Conservation (phyloP, 257 asterid species). For the Lithospermum erythrorhizon region DNA sequence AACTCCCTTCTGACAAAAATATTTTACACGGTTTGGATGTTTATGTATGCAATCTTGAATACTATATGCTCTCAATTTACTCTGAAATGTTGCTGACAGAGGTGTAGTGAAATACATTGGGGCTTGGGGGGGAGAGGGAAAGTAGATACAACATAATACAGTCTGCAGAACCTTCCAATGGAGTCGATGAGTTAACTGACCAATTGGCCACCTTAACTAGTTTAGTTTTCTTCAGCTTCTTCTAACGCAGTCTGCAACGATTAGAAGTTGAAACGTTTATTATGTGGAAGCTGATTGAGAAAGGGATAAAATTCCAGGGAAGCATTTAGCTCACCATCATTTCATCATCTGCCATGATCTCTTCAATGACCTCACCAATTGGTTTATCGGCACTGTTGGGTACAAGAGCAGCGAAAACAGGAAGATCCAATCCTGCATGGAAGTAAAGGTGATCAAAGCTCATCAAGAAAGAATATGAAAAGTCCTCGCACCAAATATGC, state of each 20-base stretch:
- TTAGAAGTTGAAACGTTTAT: background rate
- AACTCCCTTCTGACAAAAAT: too few relatives aligned
- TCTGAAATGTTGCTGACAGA: too few relatives aligned
- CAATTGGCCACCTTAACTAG: background rate
- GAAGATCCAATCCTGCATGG: conserved; percentile 51
- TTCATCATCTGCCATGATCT: conserved; percentile 92
- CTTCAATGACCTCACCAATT: conserved; percentile 65
- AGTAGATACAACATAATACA: too few relatives aligned
- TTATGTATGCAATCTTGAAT: too few relatives aligned
- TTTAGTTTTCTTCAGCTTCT: background rate
- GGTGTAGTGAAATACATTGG: too few relatives aligned
- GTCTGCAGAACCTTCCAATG: background rate
- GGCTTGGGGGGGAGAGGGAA: too few relatives aligned
- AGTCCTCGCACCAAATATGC: background rate
- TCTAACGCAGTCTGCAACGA: background rate
- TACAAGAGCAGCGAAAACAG: conserved; percentile 79
- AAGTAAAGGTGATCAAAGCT: background rate
- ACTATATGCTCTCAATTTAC: too few relatives aligned
- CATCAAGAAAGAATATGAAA: background rate
- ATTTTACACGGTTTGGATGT: too few relatives aligned
- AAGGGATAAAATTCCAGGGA: background rate
- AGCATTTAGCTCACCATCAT: conserved; percentile 39
- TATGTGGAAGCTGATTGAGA: background rate
- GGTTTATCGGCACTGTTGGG: conserved; percentile 75
- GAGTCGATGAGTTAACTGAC: too few relatives aligned